phyloP scores from a whole-genome alignment of 163 green algal species.

The Chlamydomonas reinhardtii region DNA sequence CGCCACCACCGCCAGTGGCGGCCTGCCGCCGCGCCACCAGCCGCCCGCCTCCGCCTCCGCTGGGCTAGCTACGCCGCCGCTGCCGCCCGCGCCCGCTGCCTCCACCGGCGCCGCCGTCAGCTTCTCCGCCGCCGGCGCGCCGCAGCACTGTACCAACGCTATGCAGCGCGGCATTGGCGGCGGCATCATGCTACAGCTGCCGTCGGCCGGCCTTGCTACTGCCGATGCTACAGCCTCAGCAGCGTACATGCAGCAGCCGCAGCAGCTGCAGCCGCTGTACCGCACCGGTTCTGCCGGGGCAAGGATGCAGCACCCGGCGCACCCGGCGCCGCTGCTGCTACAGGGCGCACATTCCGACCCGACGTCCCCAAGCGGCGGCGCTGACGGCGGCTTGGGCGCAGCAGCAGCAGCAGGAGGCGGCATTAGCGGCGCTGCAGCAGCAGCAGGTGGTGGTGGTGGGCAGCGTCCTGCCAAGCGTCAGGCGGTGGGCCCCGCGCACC shows the following conservation, averaged over 20 bases:
- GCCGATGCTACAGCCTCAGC: too few species aligned
- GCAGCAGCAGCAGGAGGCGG: too few species aligned
- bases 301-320: background rate
- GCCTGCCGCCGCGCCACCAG: background rate
- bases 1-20: background rate
- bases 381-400: too few species aligned
- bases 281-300: background rate
- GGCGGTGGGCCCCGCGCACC: background rate
- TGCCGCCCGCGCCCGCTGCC: slow-evolving; percentile 6
- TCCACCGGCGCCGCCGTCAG: slow-evolving; percentile 13
- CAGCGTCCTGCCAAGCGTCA: slow-evolving; percentile 26
- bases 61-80: background rate
- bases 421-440: too few species aligned
- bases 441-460: too few species aligned
- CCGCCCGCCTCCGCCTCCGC: background rate
- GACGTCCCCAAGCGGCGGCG: too few species aligned
- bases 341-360: too few species aligned
- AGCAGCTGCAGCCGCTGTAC: background rate
- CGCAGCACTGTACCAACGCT: slow-evolving; percentile 12
- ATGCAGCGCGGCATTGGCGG: slow-evolving; percentile 6
- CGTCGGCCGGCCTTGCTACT: background rate
- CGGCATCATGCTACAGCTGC: slow-evolving; percentile 28
- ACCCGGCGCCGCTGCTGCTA: too few species aligned
- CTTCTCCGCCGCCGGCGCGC: slow-evolving; percentile 12
- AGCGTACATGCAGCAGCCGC: background rate